phyloP scores from a whole-genome alignment of 148 eudicot genomes.

The Rhododendron ovatum region DNA sequence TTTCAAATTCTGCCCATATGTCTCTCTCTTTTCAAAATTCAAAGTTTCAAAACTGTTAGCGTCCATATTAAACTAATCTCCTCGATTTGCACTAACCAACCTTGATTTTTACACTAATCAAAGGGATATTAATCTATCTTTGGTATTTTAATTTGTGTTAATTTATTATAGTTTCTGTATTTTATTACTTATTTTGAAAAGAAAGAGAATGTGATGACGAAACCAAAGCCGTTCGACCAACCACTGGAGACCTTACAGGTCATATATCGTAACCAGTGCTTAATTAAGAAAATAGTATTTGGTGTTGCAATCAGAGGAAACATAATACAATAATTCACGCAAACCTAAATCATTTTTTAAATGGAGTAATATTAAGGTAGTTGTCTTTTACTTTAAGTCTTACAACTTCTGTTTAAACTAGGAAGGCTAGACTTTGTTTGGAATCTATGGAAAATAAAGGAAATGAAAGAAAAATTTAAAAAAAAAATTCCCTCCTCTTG shows the following conservation, averaged over 20 bases:
- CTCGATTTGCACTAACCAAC: slow-evolving; percentile 6
- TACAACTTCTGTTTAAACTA: background rate
- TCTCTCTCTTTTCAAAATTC: slow-evolving; percentile 18
- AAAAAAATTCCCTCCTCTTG: too few species aligned
- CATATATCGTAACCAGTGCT: slow-evolving; percentile 9
- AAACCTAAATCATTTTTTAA: background rate
- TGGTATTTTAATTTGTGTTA: background rate
- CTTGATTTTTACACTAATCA: background rate
- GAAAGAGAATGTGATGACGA: slow-evolving; percentile 1
- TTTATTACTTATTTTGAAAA: background rate
- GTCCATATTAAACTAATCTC: background rate
- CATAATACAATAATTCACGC: slow-evolving; percentile 9
- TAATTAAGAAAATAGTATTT: background rate
- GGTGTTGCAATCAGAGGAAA: slow-evolving; percentile 18
- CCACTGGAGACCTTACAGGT: background rate
- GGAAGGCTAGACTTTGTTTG: background rate
- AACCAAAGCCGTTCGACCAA: slow-evolving; percentile 5
- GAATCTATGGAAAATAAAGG: background rate
- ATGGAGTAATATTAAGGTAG: too few species aligned
- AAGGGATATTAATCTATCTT: background rate
- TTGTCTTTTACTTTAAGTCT: background rate
- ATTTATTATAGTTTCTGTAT: background rate
- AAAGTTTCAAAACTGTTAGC: slow-evolving; percentile 6
- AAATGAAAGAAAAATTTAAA: too few species aligned
- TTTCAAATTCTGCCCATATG: background rate